These are phyloP conservation scores for Coniferiporia weirii DNA, from an alignment of 1,284 basidiomycete species.

Conservation along the genomic window DNA sequence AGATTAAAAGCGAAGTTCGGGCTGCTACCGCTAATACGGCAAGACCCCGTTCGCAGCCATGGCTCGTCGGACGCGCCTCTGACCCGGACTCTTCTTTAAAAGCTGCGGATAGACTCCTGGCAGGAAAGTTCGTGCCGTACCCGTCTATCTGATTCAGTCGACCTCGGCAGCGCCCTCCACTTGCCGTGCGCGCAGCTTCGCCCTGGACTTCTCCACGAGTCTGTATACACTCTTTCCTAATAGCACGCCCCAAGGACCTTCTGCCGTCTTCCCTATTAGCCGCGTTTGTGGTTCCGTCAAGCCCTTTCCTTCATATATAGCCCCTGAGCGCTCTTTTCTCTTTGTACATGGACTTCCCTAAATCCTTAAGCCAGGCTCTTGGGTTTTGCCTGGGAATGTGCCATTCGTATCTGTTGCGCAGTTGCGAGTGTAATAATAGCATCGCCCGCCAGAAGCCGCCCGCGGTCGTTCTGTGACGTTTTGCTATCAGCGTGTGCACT, in stretches of 20 bases:
- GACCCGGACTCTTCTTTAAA: too few species aligned
- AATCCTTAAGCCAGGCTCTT: neutral
- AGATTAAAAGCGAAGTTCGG: too few species aligned
- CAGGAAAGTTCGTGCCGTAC: neutral
- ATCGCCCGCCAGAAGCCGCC: neutral
- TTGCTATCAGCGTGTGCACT: neutral
- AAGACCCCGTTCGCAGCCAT: too few species aligned
- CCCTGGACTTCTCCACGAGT: too few species aligned
- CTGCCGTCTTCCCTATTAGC: neutral
- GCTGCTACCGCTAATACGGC: too few species aligned
- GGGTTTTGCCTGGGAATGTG: neutral
- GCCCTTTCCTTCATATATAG: neutral
- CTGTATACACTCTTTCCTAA: too few species aligned
- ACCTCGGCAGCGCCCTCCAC: neutral
- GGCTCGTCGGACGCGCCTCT: too few species aligned
- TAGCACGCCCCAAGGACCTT: too few species aligned
- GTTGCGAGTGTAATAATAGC: neutral
- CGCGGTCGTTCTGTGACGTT: neutral
- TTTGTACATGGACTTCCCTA: neutral
- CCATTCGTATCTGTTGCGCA: neutral
- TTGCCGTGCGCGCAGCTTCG: too few species aligned
- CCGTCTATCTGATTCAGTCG: neutral
- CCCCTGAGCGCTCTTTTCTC: neutral
- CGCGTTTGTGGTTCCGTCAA: neutral
- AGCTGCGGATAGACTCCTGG: too few species aligned